Percentiles rank a stretch among this genome's conserved stretches.
These are phyloP conservation scores for Ilyonectria sp. DNA, from an alignment of 2,329 filamentous ascomycete species.

Conservation along the genomic window DNA sequence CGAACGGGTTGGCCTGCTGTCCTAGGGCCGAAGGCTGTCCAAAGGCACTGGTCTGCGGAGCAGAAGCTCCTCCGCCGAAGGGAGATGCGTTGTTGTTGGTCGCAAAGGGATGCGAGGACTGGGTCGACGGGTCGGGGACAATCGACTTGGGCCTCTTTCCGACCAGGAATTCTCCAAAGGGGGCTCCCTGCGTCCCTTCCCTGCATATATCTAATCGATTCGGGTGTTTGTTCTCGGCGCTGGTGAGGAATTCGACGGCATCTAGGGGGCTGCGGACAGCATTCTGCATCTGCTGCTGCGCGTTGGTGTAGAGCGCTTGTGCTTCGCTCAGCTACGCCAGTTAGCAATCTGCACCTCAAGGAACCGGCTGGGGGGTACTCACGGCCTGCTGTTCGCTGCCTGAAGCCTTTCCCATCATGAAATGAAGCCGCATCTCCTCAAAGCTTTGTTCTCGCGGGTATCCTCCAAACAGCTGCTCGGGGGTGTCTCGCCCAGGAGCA, in stretches of 20 bases:
- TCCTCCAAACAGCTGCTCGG: slow-evolving; percentile 88
- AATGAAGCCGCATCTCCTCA: slow-evolving; percentile 88
- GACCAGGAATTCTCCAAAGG: slow-evolving; percentile 62
- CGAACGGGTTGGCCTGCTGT: slow-evolving; percentile 53
- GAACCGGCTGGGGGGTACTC: slow-evolving; percentile 43
- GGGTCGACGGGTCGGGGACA: slow-evolving; percentile 47
- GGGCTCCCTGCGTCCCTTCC: slow-evolving; percentile 60
- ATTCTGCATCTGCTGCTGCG: slow-evolving; percentile 80
- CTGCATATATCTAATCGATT: slow-evolving; percentile 79
- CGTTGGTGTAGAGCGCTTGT: slow-evolving; percentile 73
- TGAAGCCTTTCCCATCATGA: slow-evolving; percentile 70
- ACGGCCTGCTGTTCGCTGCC: slow-evolving; percentile 73
- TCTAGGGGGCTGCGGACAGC: slow-evolving; percentile 78
- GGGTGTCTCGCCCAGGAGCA: slow-evolving; percentile 82
- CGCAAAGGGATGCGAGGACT: slow-evolving; percentile 60
- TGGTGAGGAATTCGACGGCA: slow-evolving; percentile 79
- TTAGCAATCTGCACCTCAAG: slow-evolving; percentile 30
- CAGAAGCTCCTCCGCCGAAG: slow-evolving; percentile 53
- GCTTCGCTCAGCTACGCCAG: slow-evolving; percentile 70
- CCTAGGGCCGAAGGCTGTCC: slow-evolving; percentile 60
- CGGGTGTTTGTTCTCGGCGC: slow-evolving; percentile 78
- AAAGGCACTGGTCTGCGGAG: slow-evolving; percentile 45
- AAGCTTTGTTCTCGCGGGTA: slow-evolving; percentile 85
- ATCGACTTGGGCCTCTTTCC: slow-evolving; percentile 52
- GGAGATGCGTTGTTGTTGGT: slow-evolving; percentile 42